Evolutionary conservation across 805 yeast genomes (phyloP), one percentile per base, ranked within the genome.

Genomic region (Lipomyces chichibuensis): DNA sequence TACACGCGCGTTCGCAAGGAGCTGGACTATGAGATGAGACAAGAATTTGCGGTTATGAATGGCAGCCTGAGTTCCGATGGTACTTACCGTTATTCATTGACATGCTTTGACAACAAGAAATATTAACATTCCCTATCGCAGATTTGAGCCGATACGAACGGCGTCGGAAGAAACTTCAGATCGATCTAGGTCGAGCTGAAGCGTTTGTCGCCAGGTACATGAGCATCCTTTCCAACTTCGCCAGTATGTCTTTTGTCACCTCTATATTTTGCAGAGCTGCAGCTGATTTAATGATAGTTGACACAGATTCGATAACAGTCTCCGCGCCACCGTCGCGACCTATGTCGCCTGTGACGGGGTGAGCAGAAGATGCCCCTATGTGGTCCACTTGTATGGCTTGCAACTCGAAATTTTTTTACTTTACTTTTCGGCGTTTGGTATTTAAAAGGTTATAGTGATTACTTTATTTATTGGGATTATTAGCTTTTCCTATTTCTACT

Each of bases 191-290:
- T 13, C 25, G 69, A 20, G 65, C 69, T 7, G 69, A 65, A 55
- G 69, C 69, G 2, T 65, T 65, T 58, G 65, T 65, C 2, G 20
- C 39, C 8, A 62, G 56, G 54, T 65, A 65, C 20, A 55, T 51
- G 52, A 52, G 39, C 35, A 57, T 46, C n/a, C 54, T 65, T 2
- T 37, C 65, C 25, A 65, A 55, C 11, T 35, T 57, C 29, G 57
- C 68, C 14, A 58, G 66, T 64, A 59, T 3, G 59, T 29, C 14
- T 13, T 13, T 39, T 13, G 20, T 43, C 8, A 13, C 8, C 1
- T 20, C 51, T 1, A 33, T 20, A 17, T 35, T 11, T 57, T 2
- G 57, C 17, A 23, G 35, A 17, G 5, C 2, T 14, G 25, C 51
- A 2, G 20, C 60, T 25, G n/a, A 20, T 32, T 20, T 23, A 52